Base-by-base conservation (phyloP, 78 protist genomes). In the Polysphondylium violaceum region DNA sequence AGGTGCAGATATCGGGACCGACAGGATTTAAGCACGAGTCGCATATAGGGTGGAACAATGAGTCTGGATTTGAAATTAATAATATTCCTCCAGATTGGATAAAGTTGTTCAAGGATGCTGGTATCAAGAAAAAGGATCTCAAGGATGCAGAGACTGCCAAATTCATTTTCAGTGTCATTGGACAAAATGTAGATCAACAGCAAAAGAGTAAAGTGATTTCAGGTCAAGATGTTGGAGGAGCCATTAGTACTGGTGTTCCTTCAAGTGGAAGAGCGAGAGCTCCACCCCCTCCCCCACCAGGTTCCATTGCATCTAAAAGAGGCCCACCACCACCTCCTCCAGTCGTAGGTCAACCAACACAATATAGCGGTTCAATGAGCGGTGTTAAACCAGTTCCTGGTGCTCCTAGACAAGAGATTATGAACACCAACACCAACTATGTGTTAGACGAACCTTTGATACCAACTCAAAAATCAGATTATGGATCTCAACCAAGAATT, bases 11-110 rank as follows among this genome's bases (percentile, higher is more conserved):
- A 7, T 83, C 94, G 21, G 81, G 55, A 0, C 95, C 95, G 23
- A 93, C 95, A 2, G 87, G 74, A 36, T 93, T 93, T 41, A 90
- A 87, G 33, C 95, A 93, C 60, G 95, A 90, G 19, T 17, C 47
- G 11, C 92, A 81, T 72, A 93, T 93, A 12, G 94, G 94, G 41
- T 89, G 76, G 89, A 55, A 56, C 38, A 36, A 41, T 40, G 69
- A 68, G 0, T 68, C 64, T 81, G 89, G 89, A 23, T 87, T 87
- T 27, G 93, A 87, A 16, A 75, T 87, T 59, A 58, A 60, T 36
- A 87, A 87, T 44, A 87, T 87, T 50, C 93, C 93, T 51, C 64
- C 51, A n/a, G 93, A 87, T 5, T 87, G 93, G 93, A 25, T 27
- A 23, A 27, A 87, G 51, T 12, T 87, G 1, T 87, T 87, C n/a